A percentile compares a stretch with the other conserved stretches of the same genome.
Evolutionary conservation across 2,329 filamentous ascomycete genomes (phyloP).

Genomic region (Sporothrix luriei): DNA sequence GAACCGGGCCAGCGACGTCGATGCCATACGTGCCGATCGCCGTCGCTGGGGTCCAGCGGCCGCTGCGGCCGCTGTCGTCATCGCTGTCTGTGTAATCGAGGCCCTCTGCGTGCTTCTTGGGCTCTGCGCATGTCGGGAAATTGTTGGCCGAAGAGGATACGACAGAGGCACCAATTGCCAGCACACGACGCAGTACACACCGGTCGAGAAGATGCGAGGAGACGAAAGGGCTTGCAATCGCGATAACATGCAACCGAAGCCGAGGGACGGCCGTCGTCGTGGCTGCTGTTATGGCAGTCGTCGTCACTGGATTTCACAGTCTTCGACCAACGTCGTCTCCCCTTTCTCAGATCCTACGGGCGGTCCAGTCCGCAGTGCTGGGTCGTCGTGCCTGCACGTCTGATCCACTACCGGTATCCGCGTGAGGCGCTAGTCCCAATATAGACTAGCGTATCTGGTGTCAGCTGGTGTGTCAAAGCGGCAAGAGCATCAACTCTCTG

Average conservation of each 20-base stretch:
- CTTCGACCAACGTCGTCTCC: neutral
- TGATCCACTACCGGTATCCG: constrained; percentile 20
- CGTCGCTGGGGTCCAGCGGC: constrained; percentile 22
- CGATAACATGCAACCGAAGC: neutral
- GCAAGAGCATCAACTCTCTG: neutral
- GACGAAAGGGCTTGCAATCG: neutral
- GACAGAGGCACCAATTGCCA: neutral
- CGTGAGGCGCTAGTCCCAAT: constrained; percentile 7
- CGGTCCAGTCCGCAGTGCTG: constrained; percentile 27
- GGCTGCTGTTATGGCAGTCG: neutral
- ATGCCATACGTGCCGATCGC: constrained; percentile 32
- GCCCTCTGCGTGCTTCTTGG: neutral
- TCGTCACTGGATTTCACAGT: neutral
- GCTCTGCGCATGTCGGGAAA: constrained; percentile 4
- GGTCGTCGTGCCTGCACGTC: constrained; percentile 20
- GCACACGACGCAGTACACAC: neutral
- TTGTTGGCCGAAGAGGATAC: neutral
- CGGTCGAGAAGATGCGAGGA: neutral
- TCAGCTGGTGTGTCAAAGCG: neutral
- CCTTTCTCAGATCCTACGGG: neutral
- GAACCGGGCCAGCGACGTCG: constrained; percentile 34
- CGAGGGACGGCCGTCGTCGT: no score
- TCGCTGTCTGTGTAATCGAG: constrained; percentile 4
- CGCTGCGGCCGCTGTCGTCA: neutral
- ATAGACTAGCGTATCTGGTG: neutral